Conservation (phyloP, 2,329 filamentous ascomycete genomes). For the Nakataea oryzae region DNA sequence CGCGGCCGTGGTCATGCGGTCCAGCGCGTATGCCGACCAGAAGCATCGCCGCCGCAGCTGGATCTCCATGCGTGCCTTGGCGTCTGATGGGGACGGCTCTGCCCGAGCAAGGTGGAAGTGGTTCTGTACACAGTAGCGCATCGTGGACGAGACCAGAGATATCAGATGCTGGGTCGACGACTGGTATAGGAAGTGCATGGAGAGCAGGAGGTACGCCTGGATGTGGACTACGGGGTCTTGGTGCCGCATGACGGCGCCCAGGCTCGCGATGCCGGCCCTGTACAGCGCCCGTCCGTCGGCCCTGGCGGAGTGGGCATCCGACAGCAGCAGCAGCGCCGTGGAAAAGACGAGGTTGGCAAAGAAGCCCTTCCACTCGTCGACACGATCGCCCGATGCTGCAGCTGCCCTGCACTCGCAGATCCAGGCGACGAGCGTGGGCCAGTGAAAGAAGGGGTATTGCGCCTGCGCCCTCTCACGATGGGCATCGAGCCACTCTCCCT, state of each 20-base stretch:
- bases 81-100: conserved; percentile 8
- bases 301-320: conserved; percentile 7
- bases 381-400: too few species aligned
- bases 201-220: conserved; percentile 13
- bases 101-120: conserved; percentile 16
- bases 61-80: conserved; percentile 5
- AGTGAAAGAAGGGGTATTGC: conserved; percentile 15
- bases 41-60: conserved; percentile 17
- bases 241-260: background rate
- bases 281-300: too few species aligned
- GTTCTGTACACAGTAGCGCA: conserved; percentile 16
- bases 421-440: background rate
- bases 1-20: conserved; percentile 14
- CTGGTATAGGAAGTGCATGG: conserved; percentile 14
- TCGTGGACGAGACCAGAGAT: conserved; percentile 13
- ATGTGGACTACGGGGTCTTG: conserved; percentile 10
- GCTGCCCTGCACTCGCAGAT: too few species aligned
- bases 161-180: conserved; percentile 14
- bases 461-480: conserved; percentile 16
- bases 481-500: background rate
- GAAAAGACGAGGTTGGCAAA: conserved; percentile 17
- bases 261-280: conserved; percentile 3
- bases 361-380: conserved; percentile 13
- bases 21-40: conserved; percentile 18
- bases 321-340: conserved; percentile 8